Conservation (phyloP, 306 rosid genomes). For the Vigna unguiculata region DNA sequence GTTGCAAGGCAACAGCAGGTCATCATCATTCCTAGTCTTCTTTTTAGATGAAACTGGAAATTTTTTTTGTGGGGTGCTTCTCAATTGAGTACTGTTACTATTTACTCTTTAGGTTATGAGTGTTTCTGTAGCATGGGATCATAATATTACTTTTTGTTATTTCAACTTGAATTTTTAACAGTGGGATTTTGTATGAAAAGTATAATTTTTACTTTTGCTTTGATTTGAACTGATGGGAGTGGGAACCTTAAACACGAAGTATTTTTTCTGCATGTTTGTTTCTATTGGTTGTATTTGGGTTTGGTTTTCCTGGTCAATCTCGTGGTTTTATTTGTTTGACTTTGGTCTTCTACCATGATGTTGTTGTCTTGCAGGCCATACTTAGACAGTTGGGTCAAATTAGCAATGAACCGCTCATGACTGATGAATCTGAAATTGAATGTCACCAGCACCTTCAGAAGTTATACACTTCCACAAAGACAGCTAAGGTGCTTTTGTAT, state of each 20-base stretch:
- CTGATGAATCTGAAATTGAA: constrained; percentile 79
- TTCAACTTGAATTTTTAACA: not conserved
- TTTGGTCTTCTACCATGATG: constrained; percentile 25
- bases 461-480: constrained; percentile 77
- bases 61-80: constrained; percentile 11
- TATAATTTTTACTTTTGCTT: constrained; percentile 9
- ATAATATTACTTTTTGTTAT: not conserved
- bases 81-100: constrained; percentile 27
- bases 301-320: not conserved
- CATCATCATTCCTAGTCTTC: constrained; percentile 36
- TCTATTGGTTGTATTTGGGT: constrained; percentile 1
- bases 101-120: constrained; percentile 34
- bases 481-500: constrained; percentile 70
- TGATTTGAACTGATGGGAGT: constrained; percentile 37
- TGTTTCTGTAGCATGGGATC: constrained; percentile 26
- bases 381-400: constrained; percentile 83
- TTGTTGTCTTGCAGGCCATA: constrained; percentile 68
- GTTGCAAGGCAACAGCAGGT: constrained; percentile 97
- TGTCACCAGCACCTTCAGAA: constrained; percentile 79
- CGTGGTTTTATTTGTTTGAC: constrained; percentile 24
- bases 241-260: constrained; percentile 13
- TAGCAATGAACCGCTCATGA: constrained; percentile 63
- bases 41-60: not conserved
- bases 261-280: constrained; percentile 29
- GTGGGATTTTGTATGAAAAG: not conserved